Base-by-base conservation (phyloP, 306 rosid genomes). In the Gillenia trifoliata region DNA sequence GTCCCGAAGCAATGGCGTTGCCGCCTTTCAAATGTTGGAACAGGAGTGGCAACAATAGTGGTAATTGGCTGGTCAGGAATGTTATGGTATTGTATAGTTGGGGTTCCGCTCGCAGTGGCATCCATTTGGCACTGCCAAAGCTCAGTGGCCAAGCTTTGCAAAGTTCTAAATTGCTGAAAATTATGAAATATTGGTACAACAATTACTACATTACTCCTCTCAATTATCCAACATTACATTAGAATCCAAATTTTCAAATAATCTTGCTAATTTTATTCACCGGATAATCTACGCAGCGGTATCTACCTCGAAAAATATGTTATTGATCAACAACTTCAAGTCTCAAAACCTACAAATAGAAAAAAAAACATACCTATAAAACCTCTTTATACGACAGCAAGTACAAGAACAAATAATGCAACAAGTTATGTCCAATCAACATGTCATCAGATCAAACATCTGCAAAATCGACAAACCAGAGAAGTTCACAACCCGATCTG, bases 81-180 rank as follows among this genome's bases (percentile, higher is more conserved):
- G 90, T 86, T 89, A 86, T 84, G 92, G 85, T 85, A 91, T 84
- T 93, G 94, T 60, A 94, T 79, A 30, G 93, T 76, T 52, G 94
- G 91, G 85, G 92, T 90, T 83, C 96, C 92, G 75, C 97, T 87
- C 3, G 97, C 85, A 63, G 98, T 86, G 80, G 96, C 97, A 56
- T 94, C 98, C 97, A 94, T 93, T 45, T 92, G 96, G 97, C 97
- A 91, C 96, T 91, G 97, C 96, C 50, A 45, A 68, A 34, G 25
- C n/a, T 77, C 98, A 93, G 98, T 88, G 91, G 90, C 93, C 93
- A 80, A 88, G 75, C 81, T 82, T 84, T 78, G 85, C 85, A 74
- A 83, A 73, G 79, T 75, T 83, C 87, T 85, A 86, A 80, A 71
- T 79, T 76, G 81, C 92, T 84, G 92, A 77, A 82, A 83, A 88